phyloP scores from a whole-genome alignment of 768 basidiomycete species.

The Xerocomellus chrysenteron region DNA sequence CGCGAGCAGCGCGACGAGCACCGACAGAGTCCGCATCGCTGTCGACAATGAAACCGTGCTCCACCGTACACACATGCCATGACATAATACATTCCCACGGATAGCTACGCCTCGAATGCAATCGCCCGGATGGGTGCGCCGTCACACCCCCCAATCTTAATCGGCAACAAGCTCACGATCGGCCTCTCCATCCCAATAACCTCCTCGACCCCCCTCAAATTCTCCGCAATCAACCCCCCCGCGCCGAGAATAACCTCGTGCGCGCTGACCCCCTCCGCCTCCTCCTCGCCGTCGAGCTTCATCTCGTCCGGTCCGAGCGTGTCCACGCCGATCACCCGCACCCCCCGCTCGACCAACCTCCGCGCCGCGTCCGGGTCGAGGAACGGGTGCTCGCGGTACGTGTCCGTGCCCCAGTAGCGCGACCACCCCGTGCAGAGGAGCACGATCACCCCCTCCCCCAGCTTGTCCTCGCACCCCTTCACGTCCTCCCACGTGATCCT shows the following conservation, averaged over 20 bases:
- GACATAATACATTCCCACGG: slow-evolving; percentile 15
- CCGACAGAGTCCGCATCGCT: slow-evolving; percentile 19
- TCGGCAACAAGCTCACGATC: slow-evolving; percentile 54
- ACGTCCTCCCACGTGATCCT: slow-evolving; percentile 57
- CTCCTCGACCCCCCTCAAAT: slow-evolving; percentile 54
- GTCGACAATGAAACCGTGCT: not conserved
- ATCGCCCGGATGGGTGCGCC: slow-evolving; percentile 68
- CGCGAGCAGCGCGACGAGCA: slow-evolving; percentile 35
- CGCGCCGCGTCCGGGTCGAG: slow-evolving; percentile 51
- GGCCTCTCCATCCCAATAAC: slow-evolving; percentile 37
- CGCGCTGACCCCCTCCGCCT: slow-evolving; percentile 23
- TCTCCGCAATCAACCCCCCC: slow-evolving; percentile 69
- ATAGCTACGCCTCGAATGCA: slow-evolving; percentile 32
- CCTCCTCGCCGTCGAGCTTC: not conserved
- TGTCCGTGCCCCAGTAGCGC: slow-evolving; percentile 43
- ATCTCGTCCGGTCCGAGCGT: slow-evolving; percentile 63
- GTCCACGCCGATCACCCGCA: slow-evolving; percentile 59
- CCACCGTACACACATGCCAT: not conserved
- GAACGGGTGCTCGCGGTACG: slow-evolving; percentile 60
- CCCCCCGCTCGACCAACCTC: slow-evolving; percentile 47
- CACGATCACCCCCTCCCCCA: slow-evolving; percentile 44
- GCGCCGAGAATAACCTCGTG: slow-evolving; percentile 58
- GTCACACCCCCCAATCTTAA: slow-evolving; percentile 58
- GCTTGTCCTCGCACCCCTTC: slow-evolving; percentile 33
- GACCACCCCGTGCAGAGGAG: slow-evolving; percentile 70